Conservation (phyloP, 441 rosid genomes). For the Flueggea neowawraea region DNA sequence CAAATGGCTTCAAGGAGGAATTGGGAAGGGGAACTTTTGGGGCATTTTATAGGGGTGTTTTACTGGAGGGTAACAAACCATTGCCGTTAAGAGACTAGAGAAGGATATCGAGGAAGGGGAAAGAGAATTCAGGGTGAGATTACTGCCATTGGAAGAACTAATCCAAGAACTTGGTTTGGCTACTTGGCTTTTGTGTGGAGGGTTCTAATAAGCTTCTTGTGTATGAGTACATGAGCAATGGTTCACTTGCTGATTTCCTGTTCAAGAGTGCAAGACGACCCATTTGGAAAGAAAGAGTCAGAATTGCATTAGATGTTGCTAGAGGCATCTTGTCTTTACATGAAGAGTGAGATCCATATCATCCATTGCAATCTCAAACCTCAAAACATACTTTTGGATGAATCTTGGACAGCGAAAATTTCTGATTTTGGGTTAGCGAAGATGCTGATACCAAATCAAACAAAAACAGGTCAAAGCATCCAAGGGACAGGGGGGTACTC, state of each 20-base stretch:
- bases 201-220: slow-evolving; percentile 28
- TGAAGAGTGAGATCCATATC: slow-evolving; percentile 29
- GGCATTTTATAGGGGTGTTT: slow-evolving; percentile 30
- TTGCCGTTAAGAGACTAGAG: slow-evolving; percentile 37
- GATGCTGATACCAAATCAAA: no score
- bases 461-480: slow-evolving; percentile 11
- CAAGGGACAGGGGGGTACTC: slow-evolving; percentile 32
- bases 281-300: slow-evolving; percentile 17
- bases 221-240: slow-evolving; percentile 36
- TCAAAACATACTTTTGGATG: slow-evolving; percentile 20
- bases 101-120: slow-evolving; percentile 24
- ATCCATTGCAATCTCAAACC: slow-evolving; percentile 20
- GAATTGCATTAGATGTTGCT: slow-evolving; percentile 22
- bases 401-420: slow-evolving; percentile 16
- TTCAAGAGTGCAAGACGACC: slow-evolving; percentile 3
- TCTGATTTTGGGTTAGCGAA: slow-evolving; percentile 26
- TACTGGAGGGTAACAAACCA: slow-evolving; percentile 5
- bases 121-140: slow-evolving; percentile 23
- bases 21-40: slow-evolving; percentile 40
- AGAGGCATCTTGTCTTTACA: slow-evolving; percentile 29
- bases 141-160: slow-evolving; percentile 21
- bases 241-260: slow-evolving; percentile 24
- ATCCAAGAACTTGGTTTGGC: slow-evolving; percentile 19
- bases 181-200: slow-evolving; percentile 25
- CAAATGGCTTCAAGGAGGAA: slow-evolving; percentile 33